Percentiles rank a stretch among this genome's conserved stretches.
phyloP scores from a whole-genome alignment of 176 grass and related monocot genomes.

The Calamus simplicifolius region DNA sequence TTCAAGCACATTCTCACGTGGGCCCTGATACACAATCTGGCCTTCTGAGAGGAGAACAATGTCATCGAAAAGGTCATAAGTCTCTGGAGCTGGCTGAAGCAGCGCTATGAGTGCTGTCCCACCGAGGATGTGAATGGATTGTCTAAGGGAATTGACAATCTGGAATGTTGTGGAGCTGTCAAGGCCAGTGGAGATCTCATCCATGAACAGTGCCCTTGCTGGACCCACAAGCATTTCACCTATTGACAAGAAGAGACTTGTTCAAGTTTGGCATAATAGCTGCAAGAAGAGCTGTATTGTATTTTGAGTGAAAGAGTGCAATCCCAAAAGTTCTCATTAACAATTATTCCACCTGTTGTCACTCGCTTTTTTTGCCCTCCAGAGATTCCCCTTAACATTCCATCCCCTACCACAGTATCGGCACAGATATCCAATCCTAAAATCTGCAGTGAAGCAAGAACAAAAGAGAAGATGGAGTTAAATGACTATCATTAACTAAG shows the following conservation, averaged over 20 bases:
- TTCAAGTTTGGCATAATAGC: no score
- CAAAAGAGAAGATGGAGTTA: not conserved
- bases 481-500: not conserved
- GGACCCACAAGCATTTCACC: slow-evolving; percentile 60
- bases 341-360: slow-evolving; percentile 28
- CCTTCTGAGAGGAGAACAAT: slow-evolving; percentile 52
- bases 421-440: slow-evolving; percentile 35
- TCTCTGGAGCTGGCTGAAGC: slow-evolving; percentile 59
- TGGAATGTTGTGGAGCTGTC: slow-evolving; percentile 64
- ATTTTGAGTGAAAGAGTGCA: no score
- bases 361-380: slow-evolving; percentile 44
- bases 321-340: no score
- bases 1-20: slow-evolving; percentile 31
- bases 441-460: slow-evolving; percentile 18
- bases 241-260: not conserved
- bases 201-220: slow-evolving; percentile 48
- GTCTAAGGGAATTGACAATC: slow-evolving; percentile 38
- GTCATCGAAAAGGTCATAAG: slow-evolving; percentile 51
- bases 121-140: slow-evolving; percentile 32
- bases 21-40: slow-evolving; percentile 47
- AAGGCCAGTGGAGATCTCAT: slow-evolving; percentile 60
- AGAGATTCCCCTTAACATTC: slow-evolving; percentile 39
- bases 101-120: slow-evolving; percentile 44
- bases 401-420: slow-evolving; percentile 37
- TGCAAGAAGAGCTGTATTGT: no score